Base-by-base conservation (phyloP, 495 filamentous ascomycete species). In the Aspergillus affinis region DNA sequence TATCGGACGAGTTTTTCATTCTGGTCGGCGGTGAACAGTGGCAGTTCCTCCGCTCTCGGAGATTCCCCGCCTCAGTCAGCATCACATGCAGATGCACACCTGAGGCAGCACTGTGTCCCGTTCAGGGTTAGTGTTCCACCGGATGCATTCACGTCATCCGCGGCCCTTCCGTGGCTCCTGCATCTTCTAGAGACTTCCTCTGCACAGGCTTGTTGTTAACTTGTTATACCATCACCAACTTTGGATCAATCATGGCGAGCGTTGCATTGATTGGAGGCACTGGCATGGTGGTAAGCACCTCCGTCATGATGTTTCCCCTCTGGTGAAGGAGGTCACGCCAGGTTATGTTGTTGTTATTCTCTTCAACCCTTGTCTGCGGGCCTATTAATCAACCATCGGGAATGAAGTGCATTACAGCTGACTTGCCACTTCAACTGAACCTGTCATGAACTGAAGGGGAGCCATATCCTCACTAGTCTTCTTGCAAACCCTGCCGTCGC, bases 401-500 rank as follows among this genome's bases (percentile, higher is more conserved):
- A 58, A 21, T n/a, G 36, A 15, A 29, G 23, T 13, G 23, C 49
- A 51, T 51, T 9, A 9, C 29, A 30, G 13, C 50, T 52, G 32
- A 52, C 50, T 52, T 30, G n/a, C 4, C 9, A 52, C 1, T 52
- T 8, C 27, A 6, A n/a, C 7, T 18, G 1, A 15, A n/a, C 10
- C 21, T 41, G 3, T 49, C 36, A 10, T 18, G 9, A 17, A 29
- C 6, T 54, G 15, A 48, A 83, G 80, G 79, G 81, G 23, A 75
- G 70, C 59, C 71, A 80, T 21, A 82, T 83, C 63, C 77, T 83
- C 66, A 72, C 68, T 54, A 75, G 69, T 54, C 77, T 82, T 6
- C 71, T 79, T 13, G 60, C 70, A 50, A 72, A 76, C 51, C 52
- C 72, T 6, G 59, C 66, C n/a, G 58, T 78, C 17, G 66, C 72